Evolutionary conservation across 1,284 basidiomycete species (phyloP).

Genomic region (Schizophyllum amplum): DNA sequence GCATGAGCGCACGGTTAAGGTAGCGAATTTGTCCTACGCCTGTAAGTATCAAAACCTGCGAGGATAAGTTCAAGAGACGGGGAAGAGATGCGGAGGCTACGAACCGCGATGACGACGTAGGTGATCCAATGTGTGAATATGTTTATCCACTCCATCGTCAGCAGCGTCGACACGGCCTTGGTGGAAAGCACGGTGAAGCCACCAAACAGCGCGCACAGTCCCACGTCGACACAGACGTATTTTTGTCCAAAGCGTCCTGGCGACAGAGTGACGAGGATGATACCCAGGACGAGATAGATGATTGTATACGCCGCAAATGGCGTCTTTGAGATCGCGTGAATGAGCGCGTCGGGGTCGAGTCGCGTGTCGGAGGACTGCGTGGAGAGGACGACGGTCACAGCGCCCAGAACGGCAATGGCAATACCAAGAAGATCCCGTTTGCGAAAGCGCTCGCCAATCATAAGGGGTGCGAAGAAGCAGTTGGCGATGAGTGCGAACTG

Average conservation of each 20-base stretch:
- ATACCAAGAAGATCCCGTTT: conserved; percentile 86
- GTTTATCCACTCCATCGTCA: conserved; percentile 68
- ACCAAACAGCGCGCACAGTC: conserved; percentile 84
- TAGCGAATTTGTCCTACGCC: conserved; percentile 89
- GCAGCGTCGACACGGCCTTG: conserved; percentile 84
- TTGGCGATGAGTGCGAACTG: conserved; percentile 90
- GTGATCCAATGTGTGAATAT: conserved; percentile 75
- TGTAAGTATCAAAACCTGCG: conserved; percentile 68
- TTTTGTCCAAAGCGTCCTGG: conserved; percentile 49
- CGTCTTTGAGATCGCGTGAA: conserved; percentile 61
- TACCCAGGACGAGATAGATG: conserved; percentile 48
- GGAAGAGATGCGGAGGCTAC: conserved; percentile 15
- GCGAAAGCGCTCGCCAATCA: conserved; percentile 74
- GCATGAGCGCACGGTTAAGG: conserved; percentile 84
- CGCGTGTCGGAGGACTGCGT: conserved; percentile 64
- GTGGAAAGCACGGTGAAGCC: conserved; percentile 94
- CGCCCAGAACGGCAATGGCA: conserved; percentile 73
- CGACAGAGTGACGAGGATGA: conserved; percentile 57
- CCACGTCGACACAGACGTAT: conserved; percentile 82
- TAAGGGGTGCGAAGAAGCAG: conserved; percentile 86
- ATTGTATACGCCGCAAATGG: conserved; percentile 71
- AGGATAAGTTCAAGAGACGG: conserved; percentile 5
- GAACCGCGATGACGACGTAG: conserved; percentile 64
- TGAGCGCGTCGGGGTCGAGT: conserved; percentile 62
- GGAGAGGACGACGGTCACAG: conserved; percentile 85